A percentile compares a stretch with the other conserved stretches of the same genome.
These are phyloP conservation scores for Cercospora sojina DNA, from an alignment of 2,329 filamentous ascomycete genomes.

Conservation along the genomic window DNA sequence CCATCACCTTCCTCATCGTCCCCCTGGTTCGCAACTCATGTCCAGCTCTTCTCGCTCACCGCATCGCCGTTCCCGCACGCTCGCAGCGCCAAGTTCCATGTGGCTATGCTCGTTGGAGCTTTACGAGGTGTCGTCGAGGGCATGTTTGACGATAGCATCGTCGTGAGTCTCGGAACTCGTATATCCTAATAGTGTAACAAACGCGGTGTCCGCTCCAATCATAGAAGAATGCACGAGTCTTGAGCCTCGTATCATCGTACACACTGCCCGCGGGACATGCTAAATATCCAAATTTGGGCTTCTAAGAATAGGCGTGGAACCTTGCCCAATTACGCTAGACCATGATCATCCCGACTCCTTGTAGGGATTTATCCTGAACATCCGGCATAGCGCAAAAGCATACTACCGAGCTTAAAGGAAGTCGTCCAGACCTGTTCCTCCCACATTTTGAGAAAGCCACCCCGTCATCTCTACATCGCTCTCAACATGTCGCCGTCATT, in stretches of 20 bases:
- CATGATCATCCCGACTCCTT: background rate
- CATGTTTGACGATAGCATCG: too few relatives aligned
- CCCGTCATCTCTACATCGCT: background rate
- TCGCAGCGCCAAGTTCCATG: too few relatives aligned
- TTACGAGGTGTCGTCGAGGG: too few relatives aligned
- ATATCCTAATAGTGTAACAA: too few relatives aligned
- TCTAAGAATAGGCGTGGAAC: background rate
- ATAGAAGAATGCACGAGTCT: background rate
- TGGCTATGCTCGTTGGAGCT: too few relatives aligned
- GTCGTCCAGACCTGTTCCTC: background rate
- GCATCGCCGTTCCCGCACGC: too few relatives aligned
- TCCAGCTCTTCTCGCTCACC: too few relatives aligned
- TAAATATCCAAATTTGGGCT: background rate
- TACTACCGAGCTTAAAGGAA: background rate
- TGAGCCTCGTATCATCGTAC: background rate
- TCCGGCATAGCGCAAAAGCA: background rate
- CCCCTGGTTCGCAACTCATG: too few relatives aligned
- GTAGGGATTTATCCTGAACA: background rate
- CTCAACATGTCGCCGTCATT: background rate
- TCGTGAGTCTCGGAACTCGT: too few relatives aligned
- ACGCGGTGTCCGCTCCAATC: too few relatives aligned
- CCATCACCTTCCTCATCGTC: too few relatives aligned
- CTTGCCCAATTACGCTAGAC: background rate
- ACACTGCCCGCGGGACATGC: background rate
- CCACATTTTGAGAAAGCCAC: background rate